phyloP scores from a whole-genome alignment of 2,329 filamentous ascomycete species.

The Endothia cerciana region DNA sequence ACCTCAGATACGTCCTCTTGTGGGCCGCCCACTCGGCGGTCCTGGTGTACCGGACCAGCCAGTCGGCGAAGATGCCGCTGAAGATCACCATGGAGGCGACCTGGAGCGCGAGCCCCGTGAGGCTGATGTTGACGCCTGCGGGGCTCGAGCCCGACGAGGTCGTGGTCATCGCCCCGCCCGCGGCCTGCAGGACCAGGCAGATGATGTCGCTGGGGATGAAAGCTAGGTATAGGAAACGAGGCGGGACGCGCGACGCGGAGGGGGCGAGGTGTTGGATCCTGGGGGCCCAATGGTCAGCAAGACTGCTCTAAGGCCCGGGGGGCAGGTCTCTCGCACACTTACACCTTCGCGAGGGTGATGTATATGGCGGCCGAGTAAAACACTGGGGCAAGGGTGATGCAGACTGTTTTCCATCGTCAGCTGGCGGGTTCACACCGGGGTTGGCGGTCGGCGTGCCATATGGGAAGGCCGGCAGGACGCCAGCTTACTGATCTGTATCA shows the following conservation, averaged over 20 bases:
- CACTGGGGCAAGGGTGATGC: slow-evolving; percentile 59
- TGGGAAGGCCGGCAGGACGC: no score
- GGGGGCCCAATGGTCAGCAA: no score
- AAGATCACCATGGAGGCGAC: slow-evolving; percentile 53
- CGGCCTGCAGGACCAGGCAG: slow-evolving; percentile 55
- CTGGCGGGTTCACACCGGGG: not conserved
- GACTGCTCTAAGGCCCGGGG: not conserved
- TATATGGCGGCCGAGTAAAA: slow-evolving; percentile 68
- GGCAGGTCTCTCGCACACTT: slow-evolving; percentile 25
- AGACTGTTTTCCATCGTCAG: slow-evolving; percentile 46
- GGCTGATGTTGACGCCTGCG: slow-evolving; percentile 51
- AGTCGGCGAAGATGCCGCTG: slow-evolving; percentile 45
- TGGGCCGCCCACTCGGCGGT: slow-evolving; percentile 30
- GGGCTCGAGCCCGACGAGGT: slow-evolving; percentile 42
- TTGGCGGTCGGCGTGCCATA: no score
- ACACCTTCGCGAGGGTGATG: slow-evolving; percentile 56
- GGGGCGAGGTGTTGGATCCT: slow-evolving; percentile 37
- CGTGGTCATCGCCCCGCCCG: slow-evolving; percentile 51
- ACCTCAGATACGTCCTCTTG: slow-evolving; percentile 27
- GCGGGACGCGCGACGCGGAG: slow-evolving; percentile 37
- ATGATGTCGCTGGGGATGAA: slow-evolving; percentile 55
- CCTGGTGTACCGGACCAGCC: slow-evolving; percentile 40
- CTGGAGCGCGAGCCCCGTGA: slow-evolving; percentile 56
- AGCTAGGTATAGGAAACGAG: slow-evolving; percentile 39
- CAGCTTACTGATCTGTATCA: slow-evolving; percentile 63